Evolutionary conservation across 2,329 filamentous ascomycete genomes (phyloP), one percentile per base, ranked within the genome.

Genomic region (Pezicula carpinea): DNA sequence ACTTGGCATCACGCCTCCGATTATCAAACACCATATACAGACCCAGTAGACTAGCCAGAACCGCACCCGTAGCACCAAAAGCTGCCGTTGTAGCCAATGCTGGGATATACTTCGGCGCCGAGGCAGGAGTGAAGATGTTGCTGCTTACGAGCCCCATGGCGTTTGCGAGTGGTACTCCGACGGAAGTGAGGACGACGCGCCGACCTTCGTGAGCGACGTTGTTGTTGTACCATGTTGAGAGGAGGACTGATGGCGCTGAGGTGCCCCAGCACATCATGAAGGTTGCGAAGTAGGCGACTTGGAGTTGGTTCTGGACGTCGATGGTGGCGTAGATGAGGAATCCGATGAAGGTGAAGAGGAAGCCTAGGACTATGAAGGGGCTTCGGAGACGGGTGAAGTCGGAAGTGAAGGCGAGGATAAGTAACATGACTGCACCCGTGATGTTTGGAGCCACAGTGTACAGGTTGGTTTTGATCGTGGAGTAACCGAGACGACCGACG

Each of bases 401-500:
- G 2, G 82, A 87, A 4, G 75, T 66, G 56, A 89, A 91, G 0
- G 85, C 87, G 0, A 91, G 71, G 13, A 90, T 67, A 0, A 92
- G 70, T 3, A 91, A 71, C 74, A 89, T 83, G 1, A 78, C 76
- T 0, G 87, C 85, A 1, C 87, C 88, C 0, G 79, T 80, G 39
- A 89, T 75, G 57, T 91, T 92, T 1, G 88, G 88, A 0, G 87
- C 88, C 0, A 92, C 87, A 0, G 87, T 91, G 66, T 87, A 90
- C 0, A 92, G 73, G 58, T 93, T 92, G 0, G 87, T 90, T 62
- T 74, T 76, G 55, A 80, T 66, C 2, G 70, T 68, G 34, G 66
- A 65, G 53, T 71, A 74, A 3, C 71, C 69, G 1, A 80, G 64
- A 4, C 74, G 66, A 49, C 66, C 62, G 15, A 79, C 70, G 54